Evolutionary conservation across 1,284 basidiomycete genomes (phyloP), one percentile per base, ranked within the genome.

Genomic region (Moesziomyces sp.): DNA sequence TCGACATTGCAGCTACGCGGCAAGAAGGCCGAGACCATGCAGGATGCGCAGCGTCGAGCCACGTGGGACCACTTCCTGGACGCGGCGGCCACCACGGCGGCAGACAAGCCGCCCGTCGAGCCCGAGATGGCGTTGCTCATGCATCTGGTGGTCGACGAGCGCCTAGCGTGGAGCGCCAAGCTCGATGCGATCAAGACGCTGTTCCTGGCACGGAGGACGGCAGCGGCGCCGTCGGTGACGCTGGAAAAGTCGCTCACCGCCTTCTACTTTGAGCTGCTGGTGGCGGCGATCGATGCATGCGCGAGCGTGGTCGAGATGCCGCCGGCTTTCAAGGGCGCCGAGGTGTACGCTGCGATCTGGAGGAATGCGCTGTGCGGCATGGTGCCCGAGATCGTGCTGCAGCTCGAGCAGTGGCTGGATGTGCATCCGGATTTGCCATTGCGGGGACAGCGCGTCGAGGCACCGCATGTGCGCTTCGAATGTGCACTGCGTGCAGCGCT

Each of bases 331-430:
- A 64, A 67, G 24, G 73, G 68, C 6, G 67, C 67, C 8, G 50
- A 58, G 43, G 57, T 56, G 13, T 75, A 70, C 21, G 53, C 64
- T 14, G 30, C 60, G 16, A 52, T 75, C n/a, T 75, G 73, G 73
- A 47, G 73, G 16, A 60, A 71, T 28, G 68, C 60, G 5, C 35
- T 75, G 16, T 75, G 73, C 45, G 73, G 73, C 6, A 54, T 71
- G 59, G 42, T 75, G 7, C 73, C 73, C 9, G 73, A 70, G 43
- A 24, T 70, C 11, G 58, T 74, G 6, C 52, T 69, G 3, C 72
- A 74, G 53, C 54, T 74, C 43, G 72, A 74, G 44, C 72, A 70
- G 56, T 74, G 72, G 72, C 58, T 74, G 9, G 72, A 74, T 44
- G 65, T 42, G 1, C 33, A 55, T 4, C 66, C 59, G 9, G 52